Conservation (phyloP, 2,329 filamentous ascomycete species). For the Penicillium corylophilum region DNA sequence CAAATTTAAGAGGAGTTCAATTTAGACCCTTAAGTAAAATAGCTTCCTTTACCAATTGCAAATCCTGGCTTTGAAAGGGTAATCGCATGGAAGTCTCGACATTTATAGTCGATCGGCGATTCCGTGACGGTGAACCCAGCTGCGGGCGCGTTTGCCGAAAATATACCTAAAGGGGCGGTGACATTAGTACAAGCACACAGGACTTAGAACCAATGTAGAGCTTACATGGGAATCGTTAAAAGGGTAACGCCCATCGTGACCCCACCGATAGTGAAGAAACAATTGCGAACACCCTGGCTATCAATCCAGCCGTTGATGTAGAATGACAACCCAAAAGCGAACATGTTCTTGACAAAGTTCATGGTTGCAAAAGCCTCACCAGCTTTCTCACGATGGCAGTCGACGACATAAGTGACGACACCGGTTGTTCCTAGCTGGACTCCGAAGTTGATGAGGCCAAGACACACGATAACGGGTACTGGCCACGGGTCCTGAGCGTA, state of each 20-base stretch:
- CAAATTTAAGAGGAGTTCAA: too few relatives aligned
- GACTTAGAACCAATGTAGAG: not conserved
- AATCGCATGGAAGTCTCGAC: too few relatives aligned
- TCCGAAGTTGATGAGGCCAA: conserved; percentile 38
- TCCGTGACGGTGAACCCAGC: conserved; percentile 22
- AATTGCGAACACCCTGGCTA: conserved; percentile 36
- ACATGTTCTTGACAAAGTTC: conserved; percentile 43
- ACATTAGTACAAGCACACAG: not conserved
- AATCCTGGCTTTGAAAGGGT: too few relatives aligned
- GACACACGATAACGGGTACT: conserved; percentile 38
- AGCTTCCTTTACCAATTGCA: too few relatives aligned
- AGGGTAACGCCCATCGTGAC: conserved; percentile 35
- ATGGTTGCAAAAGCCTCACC: conserved; percentile 41
- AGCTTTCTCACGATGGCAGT: conserved; percentile 41
- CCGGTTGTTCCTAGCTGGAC: conserved; percentile 41
- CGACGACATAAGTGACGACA: conserved; percentile 40
- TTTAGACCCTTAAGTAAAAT: too few relatives aligned
- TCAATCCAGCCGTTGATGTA: conserved; percentile 44
- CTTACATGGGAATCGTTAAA: conserved; percentile 35
- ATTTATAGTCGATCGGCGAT: conserved; percentile 17
- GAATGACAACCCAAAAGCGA: conserved; percentile 42
- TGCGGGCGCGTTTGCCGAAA: conserved; percentile 22
- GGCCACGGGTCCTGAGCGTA: conserved; percentile 31
- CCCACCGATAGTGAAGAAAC: conserved; percentile 40
- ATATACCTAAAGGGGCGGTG: conserved; percentile 17